Conservation (phyloP, 2,329 filamentous ascomycete genomes). For the Trichoderma sp. region DNA sequence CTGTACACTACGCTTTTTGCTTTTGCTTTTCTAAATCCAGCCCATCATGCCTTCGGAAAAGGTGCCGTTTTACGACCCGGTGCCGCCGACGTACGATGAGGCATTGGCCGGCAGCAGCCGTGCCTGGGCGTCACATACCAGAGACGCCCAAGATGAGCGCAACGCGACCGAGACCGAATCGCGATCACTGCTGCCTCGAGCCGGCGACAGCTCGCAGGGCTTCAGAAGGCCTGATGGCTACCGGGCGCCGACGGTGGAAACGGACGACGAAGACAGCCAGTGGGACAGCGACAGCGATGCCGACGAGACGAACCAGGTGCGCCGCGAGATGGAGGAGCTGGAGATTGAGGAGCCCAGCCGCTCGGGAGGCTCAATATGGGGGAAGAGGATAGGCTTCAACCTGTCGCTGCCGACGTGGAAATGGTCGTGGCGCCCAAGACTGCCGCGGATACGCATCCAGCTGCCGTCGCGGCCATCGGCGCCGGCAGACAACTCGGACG, state of each 20-base stretch:
- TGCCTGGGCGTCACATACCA: conserved; percentile 31
- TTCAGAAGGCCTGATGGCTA: conserved; percentile 58
- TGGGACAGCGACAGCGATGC: conserved; percentile 47
- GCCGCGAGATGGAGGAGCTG: conserved; percentile 84
- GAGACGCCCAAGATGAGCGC: conserved; percentile 49
- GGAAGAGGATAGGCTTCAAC: conserved; percentile 53
- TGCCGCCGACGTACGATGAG: conserved; percentile 44
- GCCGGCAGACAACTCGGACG: conserved; percentile 20
- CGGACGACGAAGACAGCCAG: conserved; percentile 62
- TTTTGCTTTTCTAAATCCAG: neutral
- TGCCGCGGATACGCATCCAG: conserved; percentile 50
- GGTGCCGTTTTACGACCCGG: conserved; percentile 42
- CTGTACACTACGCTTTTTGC: neutral
- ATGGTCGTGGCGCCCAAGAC: conserved; percentile 52
- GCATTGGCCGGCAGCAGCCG: conserved; percentile 32
- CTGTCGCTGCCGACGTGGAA: conserved; percentile 53
- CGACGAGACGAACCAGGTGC: conserved; percentile 62
- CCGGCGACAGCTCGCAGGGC: conserved; percentile 37
- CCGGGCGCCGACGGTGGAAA: conserved; percentile 75
- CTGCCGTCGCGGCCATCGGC: conserved; percentile 40
- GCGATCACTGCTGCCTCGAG: conserved; percentile 67
- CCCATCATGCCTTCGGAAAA: conserved; percentile 38
- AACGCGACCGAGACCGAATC: conserved; percentile 70
- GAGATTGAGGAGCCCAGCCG: conserved; percentile 69
- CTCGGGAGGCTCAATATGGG: conserved; percentile 44